Evolutionary conservation across 495 filamentous ascomycete genomes (phyloP).

Genomic region (Barbatosphaeria neglecta): DNA sequence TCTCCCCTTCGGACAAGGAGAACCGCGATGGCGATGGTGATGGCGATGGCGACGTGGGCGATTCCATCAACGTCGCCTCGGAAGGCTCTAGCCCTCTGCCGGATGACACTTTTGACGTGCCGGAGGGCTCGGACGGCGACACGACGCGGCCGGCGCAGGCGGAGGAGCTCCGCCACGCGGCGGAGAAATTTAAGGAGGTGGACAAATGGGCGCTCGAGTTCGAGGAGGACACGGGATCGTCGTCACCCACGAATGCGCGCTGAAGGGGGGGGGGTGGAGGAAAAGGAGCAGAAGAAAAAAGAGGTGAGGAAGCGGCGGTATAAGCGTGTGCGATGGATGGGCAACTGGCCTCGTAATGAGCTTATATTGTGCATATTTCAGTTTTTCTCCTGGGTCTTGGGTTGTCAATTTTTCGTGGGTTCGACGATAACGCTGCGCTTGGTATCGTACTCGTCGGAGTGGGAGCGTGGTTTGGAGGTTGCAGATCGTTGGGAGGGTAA

Average conservation of each 20-base stretch:
- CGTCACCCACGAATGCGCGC: slow-evolving; percentile 19
- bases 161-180: slow-evolving; percentile 32
- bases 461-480: too few relatives aligned
- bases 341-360: too few relatives aligned
- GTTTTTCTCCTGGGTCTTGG: too few relatives aligned
- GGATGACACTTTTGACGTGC: slow-evolving; percentile 5
- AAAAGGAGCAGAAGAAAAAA: too few relatives aligned
- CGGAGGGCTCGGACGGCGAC: not conserved
- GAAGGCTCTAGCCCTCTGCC: slow-evolving; percentile 10
- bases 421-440: too few relatives aligned
- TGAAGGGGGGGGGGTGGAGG: slow-evolving; percentile 6
- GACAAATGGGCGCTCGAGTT: slow-evolving; percentile 38
- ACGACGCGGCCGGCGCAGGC: slow-evolving; percentile 2
- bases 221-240: slow-evolving; percentile 28
- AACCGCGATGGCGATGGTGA: slow-evolving; percentile 21
- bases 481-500: too few relatives aligned
- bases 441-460: too few relatives aligned
- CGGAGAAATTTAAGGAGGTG: slow-evolving; percentile 40
- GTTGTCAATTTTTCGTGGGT: too few relatives aligned
- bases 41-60: slow-evolving; percentile 11
- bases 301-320: too few relatives aligned
- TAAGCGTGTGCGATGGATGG: too few relatives aligned
- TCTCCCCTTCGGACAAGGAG: slow-evolving; percentile 33
- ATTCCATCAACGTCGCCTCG: slow-evolving; percentile 5
- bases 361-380: too few relatives aligned